Percentiles rank a stretch among this genome's conserved stretches.
These are phyloP conservation scores for Dendrobium chrysotoxum DNA, from an alignment of 106 monocot genomes.

Conservation along the genomic window DNA sequence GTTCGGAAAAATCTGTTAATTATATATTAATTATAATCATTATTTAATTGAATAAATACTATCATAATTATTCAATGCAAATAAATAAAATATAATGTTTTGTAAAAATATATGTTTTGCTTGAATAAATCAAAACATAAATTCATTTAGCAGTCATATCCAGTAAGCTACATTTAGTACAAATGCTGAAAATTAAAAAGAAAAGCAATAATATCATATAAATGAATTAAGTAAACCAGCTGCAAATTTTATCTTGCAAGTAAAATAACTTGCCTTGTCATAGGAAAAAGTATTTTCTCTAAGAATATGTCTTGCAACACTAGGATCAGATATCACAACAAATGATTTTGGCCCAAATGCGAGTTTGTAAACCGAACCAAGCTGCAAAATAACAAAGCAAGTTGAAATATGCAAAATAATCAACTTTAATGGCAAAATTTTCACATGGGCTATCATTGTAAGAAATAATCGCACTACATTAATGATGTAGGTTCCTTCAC, in stretches of 20 bases:
- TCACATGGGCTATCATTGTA: neutral
- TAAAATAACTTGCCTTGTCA: constrained; percentile 65
- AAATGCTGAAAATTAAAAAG: neutral
- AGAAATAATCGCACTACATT: neutral
- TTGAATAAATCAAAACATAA: constrained; percentile 1
- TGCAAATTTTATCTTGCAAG: neutral
- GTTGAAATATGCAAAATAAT: neutral
- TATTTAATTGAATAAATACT: too few species aligned
- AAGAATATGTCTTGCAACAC: constrained; percentile 89
- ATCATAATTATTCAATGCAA: too few species aligned
- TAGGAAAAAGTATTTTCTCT: constrained; percentile 95
- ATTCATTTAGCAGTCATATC: constrained; percentile 1
- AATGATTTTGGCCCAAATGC: constrained; percentile 97
- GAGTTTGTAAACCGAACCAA: constrained; percentile 95
- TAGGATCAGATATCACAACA: constrained; percentile 95
- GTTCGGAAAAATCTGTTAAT: too few species aligned
- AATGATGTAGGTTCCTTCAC: too few species aligned
- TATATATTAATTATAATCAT: too few species aligned
- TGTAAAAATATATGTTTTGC: too few species aligned
- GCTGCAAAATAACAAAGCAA: constrained; percentile 38
- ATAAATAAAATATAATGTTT: too few species aligned
- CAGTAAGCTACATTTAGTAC: neutral
- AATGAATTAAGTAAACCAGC: constrained; percentile 1
- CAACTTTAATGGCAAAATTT: neutral
- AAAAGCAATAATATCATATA: neutral